phyloP scores from a whole-genome alignment of 2,329 filamentous ascomycete genomes.

The Capronia epimyces region DNA sequence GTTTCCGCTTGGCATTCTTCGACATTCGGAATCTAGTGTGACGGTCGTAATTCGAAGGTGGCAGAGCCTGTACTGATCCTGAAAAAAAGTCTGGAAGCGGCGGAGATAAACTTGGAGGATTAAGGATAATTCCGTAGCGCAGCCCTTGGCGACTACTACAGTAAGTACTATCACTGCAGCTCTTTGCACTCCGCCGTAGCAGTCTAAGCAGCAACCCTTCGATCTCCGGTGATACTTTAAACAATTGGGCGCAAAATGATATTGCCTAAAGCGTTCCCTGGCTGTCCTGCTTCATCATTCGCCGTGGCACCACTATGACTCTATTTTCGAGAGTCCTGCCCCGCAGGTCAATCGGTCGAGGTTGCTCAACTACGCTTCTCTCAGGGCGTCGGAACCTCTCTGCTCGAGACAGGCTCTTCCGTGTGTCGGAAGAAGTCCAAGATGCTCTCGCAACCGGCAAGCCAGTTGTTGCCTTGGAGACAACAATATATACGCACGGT shows the following conservation, averaged over 20 bases:
- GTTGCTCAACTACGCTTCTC: not conserved
- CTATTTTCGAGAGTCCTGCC: not conserved
- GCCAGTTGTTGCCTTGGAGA: constrained; percentile 88
- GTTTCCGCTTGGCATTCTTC: constrained; percentile 31
- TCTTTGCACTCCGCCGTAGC: not conserved
- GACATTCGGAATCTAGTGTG: constrained; percentile 11
- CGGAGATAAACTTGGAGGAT: not conserved
- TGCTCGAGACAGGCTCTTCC: constrained; percentile 47
- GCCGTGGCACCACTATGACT: not conserved
- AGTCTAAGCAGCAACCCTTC: not conserved
- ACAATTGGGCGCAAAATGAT: not conserved
- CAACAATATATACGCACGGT: constrained; percentile 96
- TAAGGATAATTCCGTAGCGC: not conserved
- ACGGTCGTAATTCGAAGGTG: not conserved
- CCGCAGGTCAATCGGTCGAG: not conserved
- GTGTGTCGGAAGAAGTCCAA: constrained; percentile 73
- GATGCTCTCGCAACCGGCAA: constrained; percentile 67
- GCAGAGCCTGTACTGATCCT: no score
- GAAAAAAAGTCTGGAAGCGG: constrained; percentile 1
- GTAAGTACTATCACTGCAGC: no score
- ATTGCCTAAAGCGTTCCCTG: not conserved
- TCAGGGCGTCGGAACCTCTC: constrained; percentile 4
- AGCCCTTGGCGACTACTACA: not conserved
- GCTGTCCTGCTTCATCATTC: not conserved
- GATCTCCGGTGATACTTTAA: no score